Evolutionary conservation across 2,329 filamentous ascomycete species (phyloP).

Genomic region (Epichloe bromicola): DNA sequence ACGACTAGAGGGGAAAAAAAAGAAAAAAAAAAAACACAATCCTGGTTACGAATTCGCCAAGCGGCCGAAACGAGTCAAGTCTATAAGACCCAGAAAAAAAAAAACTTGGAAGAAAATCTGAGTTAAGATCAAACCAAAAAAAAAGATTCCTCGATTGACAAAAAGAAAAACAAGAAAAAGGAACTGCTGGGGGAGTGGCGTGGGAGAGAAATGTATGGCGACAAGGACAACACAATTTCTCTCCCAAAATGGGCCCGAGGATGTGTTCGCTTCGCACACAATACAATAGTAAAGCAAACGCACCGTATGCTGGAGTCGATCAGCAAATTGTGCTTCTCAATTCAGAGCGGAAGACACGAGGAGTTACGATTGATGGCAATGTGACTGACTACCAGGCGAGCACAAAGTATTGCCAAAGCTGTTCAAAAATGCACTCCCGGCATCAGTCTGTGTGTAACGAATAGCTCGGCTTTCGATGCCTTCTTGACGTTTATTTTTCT

Average conservation of each 20-base stretch:
- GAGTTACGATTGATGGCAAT: background rate
- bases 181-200: too few relatives aligned
- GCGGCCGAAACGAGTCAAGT: slow-evolving; percentile 1
- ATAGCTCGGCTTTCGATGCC: background rate
- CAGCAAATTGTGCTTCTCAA: background rate
- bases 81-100: background rate
- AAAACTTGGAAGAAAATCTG: background rate
- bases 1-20: background rate
- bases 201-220: background rate
- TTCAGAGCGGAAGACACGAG: background rate
- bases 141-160: background rate
- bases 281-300: background rate
- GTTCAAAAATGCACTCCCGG: too few relatives aligned
- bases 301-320: background rate
- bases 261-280: background rate
- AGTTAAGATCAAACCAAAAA: background rate
- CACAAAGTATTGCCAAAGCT: background rate
- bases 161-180: background rate
- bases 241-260: background rate
- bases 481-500: background rate
- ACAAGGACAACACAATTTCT: background rate
- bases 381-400: background rate
- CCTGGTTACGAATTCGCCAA: background rate
- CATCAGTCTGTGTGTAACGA: background rate
- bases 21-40: background rate